These are phyloP conservation scores for Pythium oligandrum DNA, from an alignment of 352 stramenopile genomes.

Conservation along the genomic window DNA sequence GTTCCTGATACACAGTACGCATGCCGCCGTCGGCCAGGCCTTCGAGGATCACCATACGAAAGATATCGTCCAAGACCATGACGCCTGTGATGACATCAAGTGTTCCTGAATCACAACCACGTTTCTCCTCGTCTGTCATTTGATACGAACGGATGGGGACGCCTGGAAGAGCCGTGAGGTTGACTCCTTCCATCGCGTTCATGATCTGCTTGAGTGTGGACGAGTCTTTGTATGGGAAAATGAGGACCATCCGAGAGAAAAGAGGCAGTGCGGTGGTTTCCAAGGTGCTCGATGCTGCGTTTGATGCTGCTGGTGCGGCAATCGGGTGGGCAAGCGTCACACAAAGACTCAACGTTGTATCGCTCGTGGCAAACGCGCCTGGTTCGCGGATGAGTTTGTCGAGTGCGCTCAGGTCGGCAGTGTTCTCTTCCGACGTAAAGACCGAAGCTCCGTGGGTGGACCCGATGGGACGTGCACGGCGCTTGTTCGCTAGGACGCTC, in stretches of 20 bases:
- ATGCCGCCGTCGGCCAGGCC: conserved; percentile 66
- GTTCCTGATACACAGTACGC: conserved; percentile 27
- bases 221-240: conserved; percentile 81
- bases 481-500: conserved; percentile 50
- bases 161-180: conserved; percentile 38
- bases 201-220: conserved; percentile 42
- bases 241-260: conserved; percentile 77
- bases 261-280: background rate
- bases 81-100: conserved; percentile 86
- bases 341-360: conserved; percentile 35
- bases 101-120: conserved; percentile 38
- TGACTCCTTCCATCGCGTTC: conserved; percentile 58
- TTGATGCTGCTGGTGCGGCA: background rate
- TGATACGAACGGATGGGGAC: conserved; percentile 78
- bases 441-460: conserved; percentile 5
- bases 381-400: conserved; percentile 54
- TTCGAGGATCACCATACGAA: conserved; percentile 86
- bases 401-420: conserved; percentile 22
- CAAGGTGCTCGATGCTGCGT: too few species aligned
- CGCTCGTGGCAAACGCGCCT: conserved; percentile 41
- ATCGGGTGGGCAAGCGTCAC: conserved; percentile 39
- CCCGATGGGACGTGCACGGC: conserved; percentile 43
- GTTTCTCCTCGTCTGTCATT: conserved; percentile 51
- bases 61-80: conserved; percentile 83
- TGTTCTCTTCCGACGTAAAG: conserved; percentile 13